phyloP scores from a whole-genome alignment of 2,329 filamentous ascomycete species.

The Fonsecaea monophora region DNA sequence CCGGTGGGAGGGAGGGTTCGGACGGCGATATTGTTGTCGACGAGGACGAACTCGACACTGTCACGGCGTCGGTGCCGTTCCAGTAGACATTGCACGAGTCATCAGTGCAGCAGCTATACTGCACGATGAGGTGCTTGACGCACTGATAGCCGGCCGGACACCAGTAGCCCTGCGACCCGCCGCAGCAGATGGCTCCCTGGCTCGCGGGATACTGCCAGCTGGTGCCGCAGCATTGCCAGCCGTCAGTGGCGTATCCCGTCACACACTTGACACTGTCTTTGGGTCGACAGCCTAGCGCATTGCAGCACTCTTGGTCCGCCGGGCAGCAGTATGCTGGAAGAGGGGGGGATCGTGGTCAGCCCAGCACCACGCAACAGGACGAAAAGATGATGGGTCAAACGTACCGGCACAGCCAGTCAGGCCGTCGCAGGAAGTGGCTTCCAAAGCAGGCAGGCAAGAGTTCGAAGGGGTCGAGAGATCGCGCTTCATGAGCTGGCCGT shows the following conservation, averaged over 20 bases:
- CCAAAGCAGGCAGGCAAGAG: background rate
- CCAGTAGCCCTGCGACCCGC: background rate
- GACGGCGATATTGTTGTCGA: background rate
- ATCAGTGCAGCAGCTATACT: background rate
- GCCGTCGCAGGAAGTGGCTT: background rate
- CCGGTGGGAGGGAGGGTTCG: background rate
- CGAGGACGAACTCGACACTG: background rate
- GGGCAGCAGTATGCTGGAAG: background rate
- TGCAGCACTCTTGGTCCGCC: background rate
- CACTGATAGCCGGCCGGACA: background rate
- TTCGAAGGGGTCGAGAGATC: background rate
- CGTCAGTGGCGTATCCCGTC: background rate
- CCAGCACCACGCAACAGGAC: too few species aligned
- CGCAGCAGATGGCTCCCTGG: constrained; percentile 1
- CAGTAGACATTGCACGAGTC: constrained; percentile 2
- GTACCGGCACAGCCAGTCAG: background rate
- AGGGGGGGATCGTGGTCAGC: background rate
- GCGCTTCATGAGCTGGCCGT: constrained; percentile 5
- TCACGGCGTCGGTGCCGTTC: background rate
- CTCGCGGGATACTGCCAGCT: background rate
- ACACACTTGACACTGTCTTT: background rate
- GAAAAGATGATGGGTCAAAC: background rate
- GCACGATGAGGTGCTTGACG: background rate
- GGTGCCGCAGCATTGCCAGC: background rate
- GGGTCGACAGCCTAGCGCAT: background rate